phyloP scores from a whole-genome alignment of 345 rosid species.

The Orychophragmus violaceus region DNA sequence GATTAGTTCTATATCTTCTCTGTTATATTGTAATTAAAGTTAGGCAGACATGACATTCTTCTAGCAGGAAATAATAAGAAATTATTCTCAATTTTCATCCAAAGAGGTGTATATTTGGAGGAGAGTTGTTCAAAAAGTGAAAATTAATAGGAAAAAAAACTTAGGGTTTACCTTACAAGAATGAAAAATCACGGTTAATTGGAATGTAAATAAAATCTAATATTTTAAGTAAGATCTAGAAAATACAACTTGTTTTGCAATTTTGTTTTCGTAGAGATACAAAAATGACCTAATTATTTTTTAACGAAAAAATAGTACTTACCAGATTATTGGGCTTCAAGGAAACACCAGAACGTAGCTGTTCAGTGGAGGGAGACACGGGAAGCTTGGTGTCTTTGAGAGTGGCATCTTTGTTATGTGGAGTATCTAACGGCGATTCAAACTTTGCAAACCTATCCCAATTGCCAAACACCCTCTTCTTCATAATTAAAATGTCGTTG shows the following conservation, averaged over 20 bases:
- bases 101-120: background rate
- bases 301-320: too few species aligned
- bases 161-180: background rate
- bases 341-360: constrained; percentile 40
- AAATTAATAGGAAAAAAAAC: background rate
- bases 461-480: background rate
- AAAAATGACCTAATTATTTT: too few species aligned
- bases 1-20: background rate
- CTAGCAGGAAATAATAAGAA: background rate
- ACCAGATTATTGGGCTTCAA: constrained; percentile 42
- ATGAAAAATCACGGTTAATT: background rate
- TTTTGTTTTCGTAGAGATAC: too few species aligned
- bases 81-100: background rate
- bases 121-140: background rate
- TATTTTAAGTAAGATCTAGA: too few species aligned
- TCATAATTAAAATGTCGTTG: too few species aligned
- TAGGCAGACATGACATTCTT: background rate
- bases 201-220: too few species aligned
- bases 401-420: constrained; percentile 42
- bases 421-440: constrained; percentile 12
- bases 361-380: constrained; percentile 30
- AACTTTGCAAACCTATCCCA: background rate
- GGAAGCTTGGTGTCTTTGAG: constrained; percentile 39
- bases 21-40: background rate
- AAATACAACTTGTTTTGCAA: too few species aligned